Percentiles rank a stretch among this genome's conserved stretches.
Evolutionary conservation across 768 basidiomycete species (phyloP).

Genomic region (Boletellus emodensis): DNA sequence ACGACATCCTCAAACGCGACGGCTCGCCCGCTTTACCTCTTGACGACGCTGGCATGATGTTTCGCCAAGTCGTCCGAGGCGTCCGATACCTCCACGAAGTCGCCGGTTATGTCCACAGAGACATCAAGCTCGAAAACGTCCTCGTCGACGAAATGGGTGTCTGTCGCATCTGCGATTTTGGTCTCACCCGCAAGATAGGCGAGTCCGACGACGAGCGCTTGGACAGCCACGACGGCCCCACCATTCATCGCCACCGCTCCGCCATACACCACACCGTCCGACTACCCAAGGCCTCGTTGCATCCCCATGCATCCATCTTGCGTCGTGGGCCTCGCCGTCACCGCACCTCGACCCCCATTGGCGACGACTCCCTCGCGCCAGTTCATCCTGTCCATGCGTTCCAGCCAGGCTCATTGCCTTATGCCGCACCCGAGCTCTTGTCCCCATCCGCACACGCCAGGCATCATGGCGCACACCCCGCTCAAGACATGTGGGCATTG

Average conservation of each 20-base stretch:
- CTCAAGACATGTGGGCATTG: constrained; percentile 95
- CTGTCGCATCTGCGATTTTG: constrained; percentile 86
- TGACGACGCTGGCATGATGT: constrained; percentile 81
- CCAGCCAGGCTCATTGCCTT: constrained; percentile 84
- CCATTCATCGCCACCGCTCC: constrained; percentile 25
- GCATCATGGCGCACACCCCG: constrained; percentile 43
- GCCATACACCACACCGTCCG: constrained; percentile 25
- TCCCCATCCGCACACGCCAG: constrained; percentile 49
- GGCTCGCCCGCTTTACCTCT: constrained; percentile 64
- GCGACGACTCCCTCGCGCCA: constrained; percentile 25
- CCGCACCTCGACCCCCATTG: constrained; percentile 43
- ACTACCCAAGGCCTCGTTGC: constrained; percentile 19
- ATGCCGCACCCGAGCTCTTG: constrained; percentile 86
- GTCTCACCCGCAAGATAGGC: constrained; percentile 67
- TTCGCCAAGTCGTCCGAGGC: constrained; percentile 80
- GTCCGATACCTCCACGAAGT: constrained; percentile 79
- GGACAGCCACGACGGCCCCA: constrained; percentile 7
- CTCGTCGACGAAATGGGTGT: constrained; percentile 84
- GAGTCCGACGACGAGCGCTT: constrained; percentile 36
- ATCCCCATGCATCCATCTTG: constrained; percentile 14
- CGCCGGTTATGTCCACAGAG: constrained; percentile 79
- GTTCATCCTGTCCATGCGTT: constrained; percentile 39
- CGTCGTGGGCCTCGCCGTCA: constrained; percentile 44
- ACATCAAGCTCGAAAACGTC: constrained; percentile 96
- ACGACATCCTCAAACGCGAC: constrained; percentile 74